Evolutionary conservation across 192 early-diverging fungal species (phyloP).

Genomic region (Linnemannia hyalina): DNA sequence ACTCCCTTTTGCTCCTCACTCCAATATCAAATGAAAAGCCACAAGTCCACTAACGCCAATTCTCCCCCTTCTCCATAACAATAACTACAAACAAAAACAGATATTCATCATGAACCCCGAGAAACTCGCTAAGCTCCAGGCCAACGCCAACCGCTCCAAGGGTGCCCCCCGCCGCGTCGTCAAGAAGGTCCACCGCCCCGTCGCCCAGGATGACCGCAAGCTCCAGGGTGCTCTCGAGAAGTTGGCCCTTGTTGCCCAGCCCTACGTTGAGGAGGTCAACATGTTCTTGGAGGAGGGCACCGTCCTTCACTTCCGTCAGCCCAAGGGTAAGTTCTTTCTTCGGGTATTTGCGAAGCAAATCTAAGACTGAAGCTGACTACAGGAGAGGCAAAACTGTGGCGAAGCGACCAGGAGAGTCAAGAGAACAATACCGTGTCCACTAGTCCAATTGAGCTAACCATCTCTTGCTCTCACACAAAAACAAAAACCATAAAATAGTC

Average conservation of each 20-base stretch:
- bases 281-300: conserved; percentile 97
- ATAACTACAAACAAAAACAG: not conserved
- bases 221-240: conserved; percentile 91
- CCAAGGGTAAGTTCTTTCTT: conserved; percentile 74
- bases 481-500: conserved; percentile 64
- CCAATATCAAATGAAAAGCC: not conserved
- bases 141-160: conserved; percentile 88
- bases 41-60: not conserved
- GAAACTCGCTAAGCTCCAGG: conserved; percentile 96
- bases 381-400: not conserved
- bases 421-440: not conserved
- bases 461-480: not conserved
- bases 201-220: conserved; percentile 94
- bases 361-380: not conserved
- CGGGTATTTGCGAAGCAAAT: not conserved
- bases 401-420: not conserved
- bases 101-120: conserved; percentile 79
- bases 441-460: conserved; percentile 56
- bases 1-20: not conserved
- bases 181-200: conserved; percentile 72
- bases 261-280: conserved; percentile 96
- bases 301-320: conserved; percentile 91
- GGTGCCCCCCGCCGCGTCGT: conserved; percentile 98
- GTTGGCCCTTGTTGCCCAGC: conserved; percentile 88
- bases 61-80: not conserved